Base-by-base conservation (phyloP, 2,329 filamentous ascomycete genomes). In the Trichoderma hamatum region DNA sequence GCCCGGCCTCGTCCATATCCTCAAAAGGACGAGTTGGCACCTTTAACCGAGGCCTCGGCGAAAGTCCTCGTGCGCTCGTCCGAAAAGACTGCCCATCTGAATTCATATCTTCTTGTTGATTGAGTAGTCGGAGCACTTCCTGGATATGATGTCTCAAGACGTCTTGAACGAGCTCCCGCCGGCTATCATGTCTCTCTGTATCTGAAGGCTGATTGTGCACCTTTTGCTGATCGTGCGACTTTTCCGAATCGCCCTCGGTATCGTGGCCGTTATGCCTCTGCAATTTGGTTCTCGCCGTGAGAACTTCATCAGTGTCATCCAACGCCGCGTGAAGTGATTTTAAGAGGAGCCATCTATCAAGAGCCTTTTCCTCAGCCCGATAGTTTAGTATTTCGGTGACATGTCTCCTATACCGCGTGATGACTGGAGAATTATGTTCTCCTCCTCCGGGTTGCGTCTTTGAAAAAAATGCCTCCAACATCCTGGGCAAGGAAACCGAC, bases 121-220 rank as follows among this genome's bases (percentile, higher is more conserved):
- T 86, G 64, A 86, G 80, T 34, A 84, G 78, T 14, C 75, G 76
- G 2, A 86, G 72, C 0, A 86, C 79, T 67, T 82, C 81, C 71
- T 86, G 84, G 34, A 86, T 77, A 65, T 86, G 84, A 51, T 81
- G 81, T 9, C 84, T 81, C 10, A 86, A 71, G 5, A 86, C 83
- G 55, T 83, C 77, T 32, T 79, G 78, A 0, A 86, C 82, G 14
- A 80, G 74, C 58, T 79, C 76, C 2, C 78, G 75, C 28, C 80
- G 77, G 1, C 69, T 68, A 3, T 70, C 71, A 9, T 78, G 74
- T 26, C 7, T 26, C 14, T 70, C 28, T 30, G 21, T 16, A n/a
- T 54, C 24, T 1, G 55, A 34, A 10, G n/a, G 2, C 30, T n/a
- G 49, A 32, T 56, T 24, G 5, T 30, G 16, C 2, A 39, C 21